Base-by-base conservation (phyloP, 2,329 filamentous ascomycete species). In the Alternaria solani region DNA sequence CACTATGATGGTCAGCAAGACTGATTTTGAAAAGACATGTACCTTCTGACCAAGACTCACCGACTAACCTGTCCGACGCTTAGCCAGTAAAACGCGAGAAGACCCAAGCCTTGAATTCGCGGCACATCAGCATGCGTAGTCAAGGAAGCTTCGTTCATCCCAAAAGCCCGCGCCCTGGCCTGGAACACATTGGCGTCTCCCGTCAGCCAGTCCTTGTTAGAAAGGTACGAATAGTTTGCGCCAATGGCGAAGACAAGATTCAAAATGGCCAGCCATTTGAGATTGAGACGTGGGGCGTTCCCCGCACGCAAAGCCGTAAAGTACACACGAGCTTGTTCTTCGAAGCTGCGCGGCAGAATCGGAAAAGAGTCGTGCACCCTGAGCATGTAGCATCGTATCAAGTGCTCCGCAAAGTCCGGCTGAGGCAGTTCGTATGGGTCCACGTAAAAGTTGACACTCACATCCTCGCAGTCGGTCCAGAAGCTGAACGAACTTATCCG, bases 191-290 rank as follows among this genome's bases (percentile, higher is more conserved):
- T 46, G 58, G 81, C 78, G 46, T 80, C 78, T 32, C 73, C 68
- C 4, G 52, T 67, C 51, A 53, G 60, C 71, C 71, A 73, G 6
- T 55, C 59, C 6, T 70, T 69, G 44, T 75, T 66, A n/a, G 67
- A 63, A 28, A 79, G 70, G 53, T 77, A 70, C n/a, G 74, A 74
- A 49, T 79, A 75, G 54, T 75, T 76, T 38, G 79, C 75, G 5
- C 75, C 79, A n/a, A 82, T 78, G 4, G 80, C 80, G 55, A 81
- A 80, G 2, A 81, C 73, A 26, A 81, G 57, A 41, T 82, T 81
- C 53, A 81, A 39, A 18, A 79, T 79, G 7, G 75, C 75, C 36
- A 77, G 72, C 79, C 79, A 81, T 51, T 69, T 74, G 8, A 55
- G 52, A 39, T 65, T 72, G 4, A 72, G 57, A 4, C 48, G 62